Evolutionary conservation across 352 stramenopile genomes (phyloP).

Genomic region (Globisporangium heterothallicum): DNA sequence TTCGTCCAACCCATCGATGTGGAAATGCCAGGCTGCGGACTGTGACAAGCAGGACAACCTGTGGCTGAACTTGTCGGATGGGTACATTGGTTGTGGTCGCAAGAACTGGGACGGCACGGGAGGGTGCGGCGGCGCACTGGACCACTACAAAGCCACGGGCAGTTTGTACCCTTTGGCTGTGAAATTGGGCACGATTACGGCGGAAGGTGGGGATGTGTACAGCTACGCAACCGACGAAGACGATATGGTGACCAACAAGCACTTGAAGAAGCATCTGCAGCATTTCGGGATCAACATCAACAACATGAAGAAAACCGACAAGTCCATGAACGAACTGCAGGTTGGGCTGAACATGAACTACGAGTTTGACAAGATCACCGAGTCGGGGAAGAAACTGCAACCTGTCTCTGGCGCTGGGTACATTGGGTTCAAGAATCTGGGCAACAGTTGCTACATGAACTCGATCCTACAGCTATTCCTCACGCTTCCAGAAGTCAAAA

Average conservation of each 20-base stretch:
- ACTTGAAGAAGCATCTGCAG: constrained; percentile 90
- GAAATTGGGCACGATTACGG: constrained; percentile 97
- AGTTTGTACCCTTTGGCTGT: constrained; percentile 93
- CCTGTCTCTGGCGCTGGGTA: constrained; percentile 88
- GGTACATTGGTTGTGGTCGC: constrained; percentile 78
- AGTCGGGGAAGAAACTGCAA: constrained; percentile 91
- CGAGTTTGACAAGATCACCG: constrained; percentile 98
- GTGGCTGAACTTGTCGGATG: constrained; percentile 97
- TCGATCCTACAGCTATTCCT: constrained; percentile 94
- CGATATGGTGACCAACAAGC: constrained; percentile 95
- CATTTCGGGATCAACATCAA: constrained; percentile 96
- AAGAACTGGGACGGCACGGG: constrained; percentile 96
- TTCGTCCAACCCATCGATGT: constrained; percentile 59
- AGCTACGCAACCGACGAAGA: constrained; percentile 98
- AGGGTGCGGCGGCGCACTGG: constrained; percentile 93
- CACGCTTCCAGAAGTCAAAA: constrained; percentile 65
- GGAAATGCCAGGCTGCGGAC: constrained; percentile 89
- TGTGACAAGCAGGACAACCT: constrained; percentile 97
- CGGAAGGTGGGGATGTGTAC: constrained; percentile 96
- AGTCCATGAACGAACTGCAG: constrained; percentile 98
- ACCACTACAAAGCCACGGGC: constrained; percentile 94
- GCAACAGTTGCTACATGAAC: constrained; percentile 99
- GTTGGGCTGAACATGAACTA: constrained; percentile 97
- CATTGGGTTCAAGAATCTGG: constrained; percentile 98
- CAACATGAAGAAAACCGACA: constrained; percentile 96